Base-by-base conservation (phyloP, 345 rosid genomes). In the Eucalyptus polybractea region DNA sequence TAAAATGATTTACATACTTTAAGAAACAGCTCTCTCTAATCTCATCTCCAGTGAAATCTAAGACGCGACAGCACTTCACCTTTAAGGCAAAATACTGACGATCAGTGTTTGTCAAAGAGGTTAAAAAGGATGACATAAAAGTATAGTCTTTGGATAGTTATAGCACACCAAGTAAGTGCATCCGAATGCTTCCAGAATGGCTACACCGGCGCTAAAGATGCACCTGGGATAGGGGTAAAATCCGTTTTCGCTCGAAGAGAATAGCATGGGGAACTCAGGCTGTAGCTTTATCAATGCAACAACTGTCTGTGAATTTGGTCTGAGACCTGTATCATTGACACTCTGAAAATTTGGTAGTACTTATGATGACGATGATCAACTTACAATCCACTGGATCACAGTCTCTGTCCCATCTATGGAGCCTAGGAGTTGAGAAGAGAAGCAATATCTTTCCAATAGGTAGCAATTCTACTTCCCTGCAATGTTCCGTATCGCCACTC, bases 191-290 rank as follows among this genome's bases (percentile, higher is more conserved):
- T 21, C 45, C 10, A 76, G 27, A 21, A 37, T 0, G 47, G 47
- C 83, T 37, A 0, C 27, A 37, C 1, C 24, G 0, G 24, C 1
- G 45, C 47, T 76, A 37, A 37, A 76, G 42, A 19, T 19, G 25
- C 47, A 76, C 0, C 83, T 10, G 27, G 47, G 45, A 21, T 44
- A 6, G 47, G 27, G 25, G 81, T 3, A 17, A 72, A 76, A 76
- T 76, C 45, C 0, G 2, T 10, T 19, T 76, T 37, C 0, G 27
- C 24, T 76, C 0, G 3, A 6, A 37, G 83, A 76, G 80, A 69
- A 33, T 16, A 0, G 19, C 80, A 8, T 1, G 42, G 24, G 4
- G 42, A 16, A 19, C 13, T 72, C 0, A 1, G 83, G 83, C 83
- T 76, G 83, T 37, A 76, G 45, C 83, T 76, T 37, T 76, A 76